phyloP scores from a whole-genome alignment of 1,139 yeast species.

The Sugiyamaella grinbergsii region DNA sequence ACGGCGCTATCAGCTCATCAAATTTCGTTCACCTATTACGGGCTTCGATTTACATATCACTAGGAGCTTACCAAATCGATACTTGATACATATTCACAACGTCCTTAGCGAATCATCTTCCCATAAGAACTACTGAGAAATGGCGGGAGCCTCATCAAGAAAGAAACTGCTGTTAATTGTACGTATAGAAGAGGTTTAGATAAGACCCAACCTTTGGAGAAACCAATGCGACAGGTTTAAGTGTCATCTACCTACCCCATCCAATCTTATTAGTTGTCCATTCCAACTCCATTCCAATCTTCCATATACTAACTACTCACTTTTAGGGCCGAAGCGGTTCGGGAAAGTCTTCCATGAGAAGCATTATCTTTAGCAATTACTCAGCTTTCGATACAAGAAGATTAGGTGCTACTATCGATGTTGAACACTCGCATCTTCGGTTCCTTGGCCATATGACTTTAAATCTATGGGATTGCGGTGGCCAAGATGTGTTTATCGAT shows the following conservation, averaged over 20 bases:
- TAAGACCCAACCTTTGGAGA: too few relatives aligned
- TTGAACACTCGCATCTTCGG: constrained; percentile 91
- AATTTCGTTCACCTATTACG: background rate
- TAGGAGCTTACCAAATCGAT: too few relatives aligned
- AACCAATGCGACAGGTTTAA: too few relatives aligned
- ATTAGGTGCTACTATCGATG: constrained; percentile 96
- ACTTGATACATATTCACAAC: too few relatives aligned
- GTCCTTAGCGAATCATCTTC: too few relatives aligned
- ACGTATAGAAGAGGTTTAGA: constrained; percentile 30
- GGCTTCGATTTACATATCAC: too few relatives aligned
- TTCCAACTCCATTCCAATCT: too few relatives aligned
- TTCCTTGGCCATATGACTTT: constrained; percentile 94
- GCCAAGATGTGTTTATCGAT: constrained; percentile 94
- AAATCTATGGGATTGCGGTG: constrained; percentile 97
- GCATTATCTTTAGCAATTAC: constrained; percentile 89
- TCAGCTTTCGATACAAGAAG: constrained; percentile 96
- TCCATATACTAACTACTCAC: background rate
- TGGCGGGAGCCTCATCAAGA: constrained; percentile 33
- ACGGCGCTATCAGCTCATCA: background rate
- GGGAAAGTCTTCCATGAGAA: constrained; percentile 96
- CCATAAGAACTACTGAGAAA: constrained; percentile 1
- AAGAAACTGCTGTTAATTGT: constrained; percentile 59
- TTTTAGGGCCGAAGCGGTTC: constrained; percentile 84
- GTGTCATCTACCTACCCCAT: too few relatives aligned
- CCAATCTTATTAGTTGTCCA: too few relatives aligned